Conservation (phyloP, 352 stramenopile species). For the Phytophthora citrophthora region DNA sequence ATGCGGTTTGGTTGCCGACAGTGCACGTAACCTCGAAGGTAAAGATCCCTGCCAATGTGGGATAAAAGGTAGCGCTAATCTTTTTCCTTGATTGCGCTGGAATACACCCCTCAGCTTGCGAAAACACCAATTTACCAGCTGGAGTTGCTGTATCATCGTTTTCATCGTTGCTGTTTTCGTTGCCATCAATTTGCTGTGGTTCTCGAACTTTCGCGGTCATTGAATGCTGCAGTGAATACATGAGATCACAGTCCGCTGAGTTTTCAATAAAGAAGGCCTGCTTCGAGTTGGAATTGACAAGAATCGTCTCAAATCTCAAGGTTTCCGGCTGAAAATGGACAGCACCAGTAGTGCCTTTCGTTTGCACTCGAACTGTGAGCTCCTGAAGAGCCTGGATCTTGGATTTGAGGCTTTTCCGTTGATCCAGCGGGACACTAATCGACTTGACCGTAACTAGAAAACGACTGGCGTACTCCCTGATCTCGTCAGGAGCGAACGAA, state of each 20-base stretch:
- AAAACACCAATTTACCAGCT: slow-evolving; percentile 54
- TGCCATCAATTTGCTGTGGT: slow-evolving; percentile 1
- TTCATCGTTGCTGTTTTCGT: slow-evolving; percentile 7
- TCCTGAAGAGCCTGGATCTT: slow-evolving; percentile 70
- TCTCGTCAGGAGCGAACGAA: slow-evolving; percentile 81
- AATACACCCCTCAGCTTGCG: slow-evolving; percentile 66
- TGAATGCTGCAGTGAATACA: slow-evolving; percentile 55
- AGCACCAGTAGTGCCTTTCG: slow-evolving; percentile 73
- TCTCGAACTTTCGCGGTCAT: slow-evolving; percentile 33
- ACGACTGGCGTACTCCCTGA: slow-evolving; percentile 76
- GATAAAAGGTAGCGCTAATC: slow-evolving; percentile 81
- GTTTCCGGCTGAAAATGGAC: slow-evolving; percentile 78
- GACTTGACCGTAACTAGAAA: slow-evolving; percentile 72
- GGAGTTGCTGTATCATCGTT: background rate
- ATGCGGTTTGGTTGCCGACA: slow-evolving; percentile 30
- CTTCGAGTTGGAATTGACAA: slow-evolving; percentile 85
- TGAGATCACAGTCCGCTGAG: slow-evolving; percentile 77
- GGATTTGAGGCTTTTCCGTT: slow-evolving; percentile 23
- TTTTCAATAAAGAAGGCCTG: slow-evolving; percentile 78
- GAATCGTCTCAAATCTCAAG: slow-evolving; percentile 80
- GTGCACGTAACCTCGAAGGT: slow-evolving; percentile 75
- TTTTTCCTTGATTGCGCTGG: slow-evolving; percentile 78
- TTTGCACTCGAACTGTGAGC: slow-evolving; percentile 62
- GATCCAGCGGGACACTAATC: slow-evolving; percentile 61
- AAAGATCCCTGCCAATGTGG: slow-evolving; percentile 66